Evolutionary conservation across 192 early-diverging fungal species (phyloP).

Genomic region (Coemansia sp.): DNA sequence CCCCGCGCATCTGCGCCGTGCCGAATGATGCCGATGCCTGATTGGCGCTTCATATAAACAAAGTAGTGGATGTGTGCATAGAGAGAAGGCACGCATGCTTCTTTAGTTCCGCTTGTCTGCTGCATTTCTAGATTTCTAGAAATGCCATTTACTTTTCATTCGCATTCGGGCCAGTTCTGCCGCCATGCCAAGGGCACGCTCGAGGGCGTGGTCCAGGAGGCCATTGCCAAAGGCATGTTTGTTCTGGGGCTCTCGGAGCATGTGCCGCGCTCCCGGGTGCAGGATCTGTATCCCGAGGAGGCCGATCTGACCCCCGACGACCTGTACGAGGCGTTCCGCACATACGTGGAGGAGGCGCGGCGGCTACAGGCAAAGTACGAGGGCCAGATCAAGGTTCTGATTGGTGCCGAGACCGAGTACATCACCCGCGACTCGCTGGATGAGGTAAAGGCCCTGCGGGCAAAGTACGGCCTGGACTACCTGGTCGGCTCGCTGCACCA

Average conservation of each 20-base stretch:
- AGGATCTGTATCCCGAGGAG: constrained; percentile 95
- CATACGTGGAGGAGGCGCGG: constrained; percentile 69
- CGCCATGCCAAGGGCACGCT: constrained; percentile 80
- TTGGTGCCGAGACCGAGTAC: constrained; percentile 89
- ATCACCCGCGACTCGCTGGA: constrained; percentile 55
- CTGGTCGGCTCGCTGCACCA: constrained; percentile 94
- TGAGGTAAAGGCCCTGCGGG: constrained; percentile 50
- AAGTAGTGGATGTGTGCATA: neutral
- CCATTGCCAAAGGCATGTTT: constrained; percentile 65
- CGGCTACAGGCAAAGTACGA: constrained; percentile 62
- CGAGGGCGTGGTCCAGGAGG: constrained; percentile 74
- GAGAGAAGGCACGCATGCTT: neutral
- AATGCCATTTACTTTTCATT: constrained; percentile 84
- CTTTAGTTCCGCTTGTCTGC: neutral
- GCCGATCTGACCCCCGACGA: constrained; percentile 58
- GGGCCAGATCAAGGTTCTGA: constrained; percentile 56
- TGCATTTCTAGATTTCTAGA: neutral
- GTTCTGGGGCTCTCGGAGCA: constrained; percentile 88
- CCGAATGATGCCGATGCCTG: constrained; percentile 42
- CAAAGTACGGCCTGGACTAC: constrained; percentile 63
- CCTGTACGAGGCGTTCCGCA: constrained; percentile 55
- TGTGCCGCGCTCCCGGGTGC: constrained; percentile 67
- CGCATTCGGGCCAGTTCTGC: constrained; percentile 96
- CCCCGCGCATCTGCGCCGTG: constrained; percentile 18
- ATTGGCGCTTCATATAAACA: constrained; percentile 39